Base-by-base conservation (phyloP, 306 rosid species). In the Argentina anserina region DNA sequence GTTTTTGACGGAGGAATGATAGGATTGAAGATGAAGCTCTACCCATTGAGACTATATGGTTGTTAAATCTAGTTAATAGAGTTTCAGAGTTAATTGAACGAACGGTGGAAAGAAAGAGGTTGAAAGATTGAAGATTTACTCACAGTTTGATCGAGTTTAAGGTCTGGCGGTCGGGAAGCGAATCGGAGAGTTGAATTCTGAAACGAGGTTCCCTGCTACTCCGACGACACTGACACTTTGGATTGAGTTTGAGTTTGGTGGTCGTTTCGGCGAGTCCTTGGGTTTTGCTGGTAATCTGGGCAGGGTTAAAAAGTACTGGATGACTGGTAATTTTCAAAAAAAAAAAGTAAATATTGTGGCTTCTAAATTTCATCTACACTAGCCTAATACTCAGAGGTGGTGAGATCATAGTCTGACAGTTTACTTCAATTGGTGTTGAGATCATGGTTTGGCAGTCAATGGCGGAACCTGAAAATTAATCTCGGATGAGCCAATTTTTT, bases 1-100 rank as follows among this genome's bases (percentile, higher is more conserved):
- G 71, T 72, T 64, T 80, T 37, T 10, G 86, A 84, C 82, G 86
- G 74, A 82, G 69, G 71, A 75, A 46, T 64, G 45, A 34, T 71
- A 62, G n/a, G 25, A 80, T 10, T 46, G 84, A 77, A 3, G 77
- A 69, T 67, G 77, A 41, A 41, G 72, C 56, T 78, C 86, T 84
- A 17, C 72, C 80, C 84, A 79, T 73, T 70, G 18, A 46, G 28
- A 40, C 42, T 49, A 37, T 50, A 41, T n/a, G n/a, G n/a, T n/a
- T n/a, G 39, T 28, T 26, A 62, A 17, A 21, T 69, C 72, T 71
- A 68, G 28, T 42, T 55, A 61, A n/a, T n/a, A n/a, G n/a, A 18
- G 7, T 39, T 13, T 75, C 26, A 11, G 49, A 67, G 47, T 45
- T 9, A 49, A 49, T 20, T 29, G 20, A 47, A 67, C 0, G 43